Percentiles rank a stretch among this genome's conserved stretches.
phyloP scores from a whole-genome alignment of 106 monocot species.

The Platanthera guangdongensis region DNA sequence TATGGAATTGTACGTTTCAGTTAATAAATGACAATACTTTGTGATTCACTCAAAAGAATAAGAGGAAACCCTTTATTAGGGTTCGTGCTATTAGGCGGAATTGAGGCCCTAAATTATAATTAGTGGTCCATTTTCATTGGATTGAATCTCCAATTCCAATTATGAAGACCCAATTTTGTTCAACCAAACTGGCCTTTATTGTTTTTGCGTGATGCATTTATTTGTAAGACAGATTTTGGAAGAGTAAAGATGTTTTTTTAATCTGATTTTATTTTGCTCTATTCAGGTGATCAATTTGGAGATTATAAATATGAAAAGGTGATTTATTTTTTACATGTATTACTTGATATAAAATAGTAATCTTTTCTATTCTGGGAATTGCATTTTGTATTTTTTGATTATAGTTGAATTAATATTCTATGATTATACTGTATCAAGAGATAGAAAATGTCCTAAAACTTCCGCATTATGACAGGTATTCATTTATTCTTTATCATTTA shows the following conservation, averaged over 20 bases:
- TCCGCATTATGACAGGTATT: background rate
- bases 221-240: background rate
- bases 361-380: background rate
- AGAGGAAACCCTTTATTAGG: background rate
- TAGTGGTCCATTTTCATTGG: conserved; percentile 18
- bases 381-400: background rate
- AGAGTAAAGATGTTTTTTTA: background rate
- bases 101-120: too few relatives aligned
- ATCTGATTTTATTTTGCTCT: background rate
- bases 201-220: background rate
- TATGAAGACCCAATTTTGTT: too few relatives aligned
- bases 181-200: too few relatives aligned
- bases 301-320: conserved; percentile 96
- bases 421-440: background rate
- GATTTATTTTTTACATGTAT: background rate
- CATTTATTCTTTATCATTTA: background rate
- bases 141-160: too few relatives aligned
- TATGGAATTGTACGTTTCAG: background rate
- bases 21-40: background rate
- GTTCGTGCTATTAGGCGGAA: background rate
- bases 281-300: conserved; percentile 40
- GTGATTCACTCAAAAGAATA: background rate
- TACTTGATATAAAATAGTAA: background rate
- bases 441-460: background rate
- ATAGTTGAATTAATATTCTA: background rate